Conservation (phyloP, 129 eudicot species). For the Helianthus tuberosus region DNA sequence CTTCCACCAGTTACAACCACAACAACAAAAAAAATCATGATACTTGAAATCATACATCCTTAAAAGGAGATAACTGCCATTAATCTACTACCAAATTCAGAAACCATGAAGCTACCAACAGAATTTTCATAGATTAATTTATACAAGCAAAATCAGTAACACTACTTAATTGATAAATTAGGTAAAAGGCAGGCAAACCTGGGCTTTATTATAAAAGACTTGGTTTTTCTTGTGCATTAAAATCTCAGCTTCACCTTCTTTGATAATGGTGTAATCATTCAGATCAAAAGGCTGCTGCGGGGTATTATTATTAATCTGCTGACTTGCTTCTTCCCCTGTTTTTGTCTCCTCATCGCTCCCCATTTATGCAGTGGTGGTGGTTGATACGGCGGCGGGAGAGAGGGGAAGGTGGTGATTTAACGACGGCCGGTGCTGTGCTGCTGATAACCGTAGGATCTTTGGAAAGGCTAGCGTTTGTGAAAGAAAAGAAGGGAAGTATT, state of each 20-base stretch:
- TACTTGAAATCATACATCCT: neutral
- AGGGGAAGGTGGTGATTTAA: slow-evolving; percentile 2
- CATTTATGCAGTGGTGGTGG: slow-evolving; percentile 25
- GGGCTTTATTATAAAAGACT: slow-evolving; percentile 91
- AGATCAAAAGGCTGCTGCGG: slow-evolving; percentile 40
- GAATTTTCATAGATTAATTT: neutral
- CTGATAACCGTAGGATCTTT: slow-evolving; percentile 6
- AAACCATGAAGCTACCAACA: neutral
- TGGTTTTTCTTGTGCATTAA: slow-evolving; percentile 81
- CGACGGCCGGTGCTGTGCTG: slow-evolving; percentile 12
- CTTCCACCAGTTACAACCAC: no score
- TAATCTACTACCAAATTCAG: neutral
- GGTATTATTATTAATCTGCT: neutral
- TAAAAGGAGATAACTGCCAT: neutral
- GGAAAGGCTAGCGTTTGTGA: slow-evolving; percentile 23
- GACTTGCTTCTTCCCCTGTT: slow-evolving; percentile 42
- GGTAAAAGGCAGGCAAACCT: slow-evolving; percentile 42
- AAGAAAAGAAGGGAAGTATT: slow-evolving; percentile 5
- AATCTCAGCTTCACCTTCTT: slow-evolving; percentile 98
- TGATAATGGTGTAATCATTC: slow-evolving; percentile 68
- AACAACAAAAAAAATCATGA: neutral
- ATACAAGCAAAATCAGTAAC: slow-evolving; percentile 15
- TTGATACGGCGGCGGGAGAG: slow-evolving; percentile 15
- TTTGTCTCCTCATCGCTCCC: slow-evolving; percentile 36
- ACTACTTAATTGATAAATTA: neutral